Conservation (phyloP, 305 asterid species). For the Fraxinus dipetala region DNA sequence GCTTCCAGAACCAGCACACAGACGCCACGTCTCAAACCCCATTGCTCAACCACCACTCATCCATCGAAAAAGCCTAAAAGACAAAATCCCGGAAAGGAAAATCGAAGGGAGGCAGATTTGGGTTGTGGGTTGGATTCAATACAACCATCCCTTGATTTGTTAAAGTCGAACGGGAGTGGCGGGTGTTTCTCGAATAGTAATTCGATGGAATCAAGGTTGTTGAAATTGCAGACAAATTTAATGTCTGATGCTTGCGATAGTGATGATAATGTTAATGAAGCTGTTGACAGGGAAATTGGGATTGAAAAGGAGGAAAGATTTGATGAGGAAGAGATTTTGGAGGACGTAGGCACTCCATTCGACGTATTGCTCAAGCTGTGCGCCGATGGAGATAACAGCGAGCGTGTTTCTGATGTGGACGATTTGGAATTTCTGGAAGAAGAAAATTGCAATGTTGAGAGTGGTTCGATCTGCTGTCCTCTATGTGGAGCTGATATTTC, state of each 20-base stretch:
- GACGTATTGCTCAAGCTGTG: slow-evolving; percentile 74
- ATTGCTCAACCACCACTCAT: slow-evolving; percentile 18
- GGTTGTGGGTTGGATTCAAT: slow-evolving; percentile 50
- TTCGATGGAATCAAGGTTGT: slow-evolving; percentile 28
- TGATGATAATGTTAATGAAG: not conserved
- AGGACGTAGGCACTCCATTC: slow-evolving; percentile 47
- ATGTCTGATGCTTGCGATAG: not conserved
- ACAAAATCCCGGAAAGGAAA: slow-evolving; percentile 39
- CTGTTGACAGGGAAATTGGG: not conserved
- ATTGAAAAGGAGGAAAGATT: slow-evolving; percentile 32
- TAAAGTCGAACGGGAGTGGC: slow-evolving; percentile 16
- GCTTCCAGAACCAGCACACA: slow-evolving; percentile 31
- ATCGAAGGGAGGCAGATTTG: slow-evolving; percentile 27
- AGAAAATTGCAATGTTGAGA: slow-evolving; percentile 10
- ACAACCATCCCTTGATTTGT: slow-evolving; percentile 40
- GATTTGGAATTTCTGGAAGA: slow-evolving; percentile 23
- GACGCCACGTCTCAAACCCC: slow-evolving; percentile 35
- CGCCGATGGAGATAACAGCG: slow-evolving; percentile 33
- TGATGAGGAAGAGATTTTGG: slow-evolving; percentile 30
- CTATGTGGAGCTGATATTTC: slow-evolving; percentile 76
- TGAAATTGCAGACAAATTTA: not conserved
- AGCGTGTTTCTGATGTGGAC: slow-evolving; percentile 2
- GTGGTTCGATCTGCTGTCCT: slow-evolving; percentile 55
- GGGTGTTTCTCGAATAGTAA: slow-evolving; percentile 12
- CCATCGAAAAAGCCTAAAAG: slow-evolving; percentile 34